Evolutionary conservation across 371 early-diverging fungal genomes (phyloP).

Genomic region (Choanephora cucurbitarum): DNA sequence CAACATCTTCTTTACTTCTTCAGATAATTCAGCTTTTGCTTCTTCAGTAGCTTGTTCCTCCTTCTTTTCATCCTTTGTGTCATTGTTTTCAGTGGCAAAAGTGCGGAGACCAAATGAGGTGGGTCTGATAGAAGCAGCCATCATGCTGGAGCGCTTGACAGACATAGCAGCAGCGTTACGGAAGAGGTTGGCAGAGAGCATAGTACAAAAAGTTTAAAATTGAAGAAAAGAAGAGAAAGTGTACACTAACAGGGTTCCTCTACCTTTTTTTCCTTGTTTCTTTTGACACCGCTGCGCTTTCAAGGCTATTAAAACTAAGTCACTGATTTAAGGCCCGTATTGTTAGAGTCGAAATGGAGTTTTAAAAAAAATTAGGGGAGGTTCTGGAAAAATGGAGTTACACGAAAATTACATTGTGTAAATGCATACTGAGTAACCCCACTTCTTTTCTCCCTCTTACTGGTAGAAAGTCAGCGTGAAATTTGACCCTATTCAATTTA

Average conservation of each 20-base stretch:
- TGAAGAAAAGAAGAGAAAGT: neutral
- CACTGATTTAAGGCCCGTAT: too few relatives aligned
- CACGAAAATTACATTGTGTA: too few relatives aligned
- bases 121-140: conserved; percentile 11
- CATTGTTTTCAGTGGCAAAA: conserved; percentile 37
- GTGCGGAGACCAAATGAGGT: conserved; percentile 14
- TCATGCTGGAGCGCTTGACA: conserved; percentile 14
- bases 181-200: conserved; percentile 24
- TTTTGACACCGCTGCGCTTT: neutral
- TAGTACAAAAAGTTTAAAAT: neutral
- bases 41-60: conserved; percentile 13
- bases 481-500: too few relatives aligned
- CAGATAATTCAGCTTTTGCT: conserved; percentile 29
- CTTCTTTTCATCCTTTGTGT: conserved; percentile 15
- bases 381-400: too few relatives aligned
- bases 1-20: conserved; percentile 43
- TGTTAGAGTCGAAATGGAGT: too few relatives aligned
- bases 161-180: conserved; percentile 27
- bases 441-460: too few relatives aligned
- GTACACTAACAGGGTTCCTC: conserved; percentile 14
- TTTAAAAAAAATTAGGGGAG: too few relatives aligned
- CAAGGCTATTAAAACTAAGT: too few relatives aligned
- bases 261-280: neutral
- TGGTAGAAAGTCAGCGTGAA: too few relatives aligned
- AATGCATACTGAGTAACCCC: too few relatives aligned